Evolutionary conservation across 2,329 filamentous ascomycete genomes (phyloP), one percentile per base, ranked within the genome.

Genomic region (Purpureocillium takamizusanense): DNA sequence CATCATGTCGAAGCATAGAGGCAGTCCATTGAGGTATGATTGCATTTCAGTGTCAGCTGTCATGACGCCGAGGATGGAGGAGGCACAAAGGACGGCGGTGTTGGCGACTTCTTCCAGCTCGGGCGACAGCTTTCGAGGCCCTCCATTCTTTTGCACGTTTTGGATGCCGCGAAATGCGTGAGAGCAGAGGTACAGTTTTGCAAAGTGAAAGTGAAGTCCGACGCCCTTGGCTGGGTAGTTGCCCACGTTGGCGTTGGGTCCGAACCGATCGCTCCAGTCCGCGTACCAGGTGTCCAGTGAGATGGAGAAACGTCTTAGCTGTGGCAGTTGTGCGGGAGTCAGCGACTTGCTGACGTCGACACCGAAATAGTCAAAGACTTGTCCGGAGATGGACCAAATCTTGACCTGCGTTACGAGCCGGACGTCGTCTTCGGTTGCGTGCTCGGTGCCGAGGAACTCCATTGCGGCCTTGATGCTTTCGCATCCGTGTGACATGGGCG

Each of bases 171-270:
- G 48, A 16, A 60, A 51, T 2, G 49, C 55, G 29, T 56, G 47
- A 2, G 56, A 57, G 39, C 50, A 56, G 16, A 59, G 51, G 37
- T 57, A 56, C 7, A 60, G 50, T 39, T 56, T 58, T 8, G 56
- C 56, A 43, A 57, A 59, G 40, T 58, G 49, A 38, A 54, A 55
- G 39, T 60, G 55, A 11, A 60, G 42, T 6, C 43, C 40, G 11
- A 59, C 54, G 8, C 56, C 55, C 39, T 59, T 57, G 14, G 43
- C 45, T 5, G 55, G 54, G 35, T 56, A 57, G 35, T 57, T 57
- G n/a, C 54, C 55, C n/a, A 58, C 51, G 32, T 50, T 45, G 6
- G 39, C 42, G 31, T 54, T 55, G 3, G 42, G 45, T 7, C 34
- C 39, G 29, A 51, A 51, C n/a, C 39, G 33, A 8, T 51, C 49